Evolutionary conservation across 768 basidiomycete genomes (phyloP).

Genomic region (Podaxis sp.): DNA sequence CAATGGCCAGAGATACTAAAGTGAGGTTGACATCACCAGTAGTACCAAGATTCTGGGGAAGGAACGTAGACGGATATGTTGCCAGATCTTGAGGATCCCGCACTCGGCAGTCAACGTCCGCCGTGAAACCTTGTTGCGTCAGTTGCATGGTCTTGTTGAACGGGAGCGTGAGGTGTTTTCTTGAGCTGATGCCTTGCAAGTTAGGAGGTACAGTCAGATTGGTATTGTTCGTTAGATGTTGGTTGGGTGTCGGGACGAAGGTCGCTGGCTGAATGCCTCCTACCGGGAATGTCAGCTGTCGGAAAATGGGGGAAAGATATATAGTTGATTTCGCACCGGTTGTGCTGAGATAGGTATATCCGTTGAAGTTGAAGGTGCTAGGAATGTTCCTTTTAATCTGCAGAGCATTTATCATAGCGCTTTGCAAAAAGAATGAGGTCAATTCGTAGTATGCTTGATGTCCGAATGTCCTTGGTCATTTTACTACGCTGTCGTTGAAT

Average conservation of each 20-base stretch:
- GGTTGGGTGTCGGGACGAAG: background rate
- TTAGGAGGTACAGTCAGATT: conserved; percentile 1
- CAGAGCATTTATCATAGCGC: background rate
- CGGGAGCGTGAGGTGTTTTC: background rate
- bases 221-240: background rate
- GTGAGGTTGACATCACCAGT: background rate
- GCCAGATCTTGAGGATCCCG: background rate
- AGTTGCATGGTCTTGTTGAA: conserved; percentile 10
- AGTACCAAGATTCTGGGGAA: too few relatives aligned
- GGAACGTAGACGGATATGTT: background rate
- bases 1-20: background rate
- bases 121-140: conserved; percentile 7
- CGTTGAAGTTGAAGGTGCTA: conserved; percentile 3
- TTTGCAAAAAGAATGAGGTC: conserved; percentile 1
- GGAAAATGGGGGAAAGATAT: too few relatives aligned
- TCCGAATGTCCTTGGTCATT: background rate
- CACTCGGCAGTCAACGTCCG: background rate
- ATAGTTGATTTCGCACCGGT: background rate
- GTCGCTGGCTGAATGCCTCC: conserved; percentile 3
- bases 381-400: background rate
- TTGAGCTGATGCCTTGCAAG: background rate
- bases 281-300: background rate
- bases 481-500: background rate
- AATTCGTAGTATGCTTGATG: background rate
- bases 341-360: background rate